phyloP scores from a whole-genome alignment of 78 protist species.

The Dictyostelium citrinum region DNA sequence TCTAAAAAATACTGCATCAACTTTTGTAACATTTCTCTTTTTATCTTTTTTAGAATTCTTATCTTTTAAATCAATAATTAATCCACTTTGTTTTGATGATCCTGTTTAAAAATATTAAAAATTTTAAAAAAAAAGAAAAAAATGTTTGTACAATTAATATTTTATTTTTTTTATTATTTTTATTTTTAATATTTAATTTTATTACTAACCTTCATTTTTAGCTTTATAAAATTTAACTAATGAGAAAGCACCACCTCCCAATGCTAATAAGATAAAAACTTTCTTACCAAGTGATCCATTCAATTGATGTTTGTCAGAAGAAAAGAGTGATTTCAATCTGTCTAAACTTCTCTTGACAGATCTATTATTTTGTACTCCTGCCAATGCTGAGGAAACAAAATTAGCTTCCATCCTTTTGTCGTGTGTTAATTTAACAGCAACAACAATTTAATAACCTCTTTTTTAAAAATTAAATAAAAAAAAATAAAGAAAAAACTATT shows the following conservation, averaged over 20 bases:
- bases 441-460: neutral
- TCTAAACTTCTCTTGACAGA: constrained; percentile 11
- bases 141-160: too few species aligned
- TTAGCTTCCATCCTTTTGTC: neutral
- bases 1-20: constrained; percentile 73
- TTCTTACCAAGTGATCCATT: neutral
- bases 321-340: neutral
- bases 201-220: constrained; percentile 6
- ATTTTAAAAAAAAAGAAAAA: neutral
- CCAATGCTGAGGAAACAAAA: neutral
- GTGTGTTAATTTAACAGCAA: neutral
- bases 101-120: too few species aligned
- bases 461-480: neutral
- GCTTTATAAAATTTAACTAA: constrained; percentile 28
- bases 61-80: constrained; percentile 35
- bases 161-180: neutral
- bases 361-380: constrained; percentile 21
- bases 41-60: neutral
- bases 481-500: neutral
- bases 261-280: constrained; percentile 9
- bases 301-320: neutral
- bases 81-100: constrained; percentile 24
- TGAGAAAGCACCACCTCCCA: constrained; percentile 65
- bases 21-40: constrained; percentile 45
- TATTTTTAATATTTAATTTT: too few species aligned